These are phyloP conservation scores for Neurospora terricola DNA, from an alignment of 495 filamentous ascomycete genomes.

Conservation along the genomic window DNA sequence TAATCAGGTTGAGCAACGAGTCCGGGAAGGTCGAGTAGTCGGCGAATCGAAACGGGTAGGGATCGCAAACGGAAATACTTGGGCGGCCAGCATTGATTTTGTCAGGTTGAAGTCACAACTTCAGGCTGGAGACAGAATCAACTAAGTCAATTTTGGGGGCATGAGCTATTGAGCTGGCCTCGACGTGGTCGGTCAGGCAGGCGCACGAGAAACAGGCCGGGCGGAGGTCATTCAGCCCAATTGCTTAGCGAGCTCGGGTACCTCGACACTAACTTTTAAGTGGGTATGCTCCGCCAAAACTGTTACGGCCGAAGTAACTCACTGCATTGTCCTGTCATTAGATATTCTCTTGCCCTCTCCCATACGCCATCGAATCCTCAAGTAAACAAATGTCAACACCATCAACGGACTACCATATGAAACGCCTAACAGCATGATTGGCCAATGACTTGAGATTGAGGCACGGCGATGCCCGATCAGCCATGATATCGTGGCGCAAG, in stretches of 20 bases:
- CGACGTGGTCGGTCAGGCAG: neutral
- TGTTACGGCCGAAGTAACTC: neutral
- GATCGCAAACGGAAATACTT: neutral
- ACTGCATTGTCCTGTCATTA: neutral
- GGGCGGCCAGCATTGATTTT: neutral
- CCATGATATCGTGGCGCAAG: neutral
- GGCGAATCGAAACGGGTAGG: neutral
- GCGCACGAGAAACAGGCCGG: neutral
- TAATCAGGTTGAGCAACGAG: neutral
- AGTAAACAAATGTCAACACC: neutral
- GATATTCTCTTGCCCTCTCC: neutral
- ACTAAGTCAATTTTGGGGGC: neutral
- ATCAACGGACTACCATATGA: neutral
- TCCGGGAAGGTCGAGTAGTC: neutral
- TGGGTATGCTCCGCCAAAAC: accelerated
- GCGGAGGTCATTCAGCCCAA: neutral
- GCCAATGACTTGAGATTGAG: neutral
- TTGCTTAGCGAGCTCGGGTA: neutral
- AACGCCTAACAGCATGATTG: neutral
- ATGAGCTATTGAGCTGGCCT: neutral
- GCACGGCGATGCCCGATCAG: neutral
- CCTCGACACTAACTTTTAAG: neutral
- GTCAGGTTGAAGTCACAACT: neutral
- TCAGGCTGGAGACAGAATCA: neutral
- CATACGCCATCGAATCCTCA: neutral